Evolutionary conservation across 805 yeast species (phyloP).

Genomic region (Wickerhamomyces rabaulensis): DNA sequence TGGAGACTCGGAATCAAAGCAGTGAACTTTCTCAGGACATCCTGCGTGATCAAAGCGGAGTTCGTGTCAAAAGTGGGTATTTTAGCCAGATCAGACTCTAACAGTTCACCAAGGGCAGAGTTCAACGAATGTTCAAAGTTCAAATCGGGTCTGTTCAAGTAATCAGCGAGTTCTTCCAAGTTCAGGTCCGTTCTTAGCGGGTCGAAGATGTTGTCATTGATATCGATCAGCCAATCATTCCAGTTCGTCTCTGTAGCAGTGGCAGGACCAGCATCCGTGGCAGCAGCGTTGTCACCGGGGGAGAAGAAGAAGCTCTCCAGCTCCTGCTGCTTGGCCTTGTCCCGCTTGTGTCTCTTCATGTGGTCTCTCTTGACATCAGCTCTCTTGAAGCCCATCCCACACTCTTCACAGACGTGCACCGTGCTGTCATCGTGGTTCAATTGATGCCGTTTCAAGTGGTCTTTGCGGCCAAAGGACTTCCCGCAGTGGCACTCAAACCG

Average conservation of each 20-base stretch:
- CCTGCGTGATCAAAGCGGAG: conserved; percentile 1
- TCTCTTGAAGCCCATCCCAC: conserved; percentile 59
- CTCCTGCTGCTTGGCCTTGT: conserved; percentile 1
- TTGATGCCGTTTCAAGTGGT: conserved; percentile 58
- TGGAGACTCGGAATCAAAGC: conserved; percentile 15
- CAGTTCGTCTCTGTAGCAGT: conserved; percentile 18
- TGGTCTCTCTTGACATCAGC: conserved; percentile 48
- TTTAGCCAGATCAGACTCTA: conserved; percentile 6
- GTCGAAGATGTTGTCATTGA: conserved; percentile 4
- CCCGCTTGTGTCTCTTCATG: conserved; percentile 33
- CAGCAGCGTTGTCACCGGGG: too few species aligned
- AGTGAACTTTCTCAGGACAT: neutral
- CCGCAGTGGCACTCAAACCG: neutral
- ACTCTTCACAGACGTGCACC: conserved; percentile 45
- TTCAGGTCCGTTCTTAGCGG: conserved; percentile 7
- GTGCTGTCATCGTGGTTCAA: conserved; percentile 49
- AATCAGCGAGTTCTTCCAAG: conserved; percentile 14
- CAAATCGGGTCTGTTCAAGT: conserved; percentile 17
- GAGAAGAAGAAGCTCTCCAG: neutral
- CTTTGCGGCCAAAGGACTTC: conserved; percentile 25
- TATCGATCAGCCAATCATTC: conserved; percentile 5
- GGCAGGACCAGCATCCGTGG: conserved; percentile 19
- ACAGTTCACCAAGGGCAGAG: conserved; percentile 8
- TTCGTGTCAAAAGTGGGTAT: conserved; percentile 5
- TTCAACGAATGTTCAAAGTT: conserved; percentile 17